Evolutionary conservation across 371 early-diverging fungal species (phyloP).

Genomic region (Funneliformis caledonium): DNA sequence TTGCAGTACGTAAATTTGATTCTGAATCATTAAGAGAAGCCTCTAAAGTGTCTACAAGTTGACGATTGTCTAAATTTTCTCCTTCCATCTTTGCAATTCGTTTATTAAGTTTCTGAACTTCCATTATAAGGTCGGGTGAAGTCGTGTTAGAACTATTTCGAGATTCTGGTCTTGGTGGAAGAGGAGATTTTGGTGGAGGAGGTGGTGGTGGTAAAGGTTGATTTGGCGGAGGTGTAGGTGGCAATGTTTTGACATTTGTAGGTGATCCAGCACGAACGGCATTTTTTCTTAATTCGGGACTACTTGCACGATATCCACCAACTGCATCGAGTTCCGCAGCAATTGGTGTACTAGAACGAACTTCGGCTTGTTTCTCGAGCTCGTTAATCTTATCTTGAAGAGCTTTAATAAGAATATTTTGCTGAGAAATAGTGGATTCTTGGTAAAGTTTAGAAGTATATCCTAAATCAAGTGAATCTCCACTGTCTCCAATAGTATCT

Average conservation of each 20-base stretch:
- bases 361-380: slow-evolving; percentile 7
- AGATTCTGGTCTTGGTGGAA: slow-evolving; percentile 2
- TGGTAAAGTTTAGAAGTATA: slow-evolving; percentile 34
- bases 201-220: slow-evolving; percentile 7
- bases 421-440: slow-evolving; percentile 40
- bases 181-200: slow-evolving; percentile 7
- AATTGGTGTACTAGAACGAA: neutral
- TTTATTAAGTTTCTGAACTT: slow-evolving; percentile 42
- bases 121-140: slow-evolving; percentile 13
- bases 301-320: neutral
- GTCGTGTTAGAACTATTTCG: neutral
- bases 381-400: slow-evolving; percentile 40
- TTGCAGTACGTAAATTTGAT: slow-evolving; percentile 40
- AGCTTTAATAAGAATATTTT: slow-evolving; percentile 40
- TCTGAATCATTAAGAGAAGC: slow-evolving; percentile 46
- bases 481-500: neutral
- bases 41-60: slow-evolving; percentile 42
- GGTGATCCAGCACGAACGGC: neutral
- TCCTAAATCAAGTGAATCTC: slow-evolving; percentile 26
- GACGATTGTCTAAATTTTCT: slow-evolving; percentile 12
- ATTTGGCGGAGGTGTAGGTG: slow-evolving; percentile 19
- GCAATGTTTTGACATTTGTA: neutral
- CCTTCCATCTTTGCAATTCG: slow-evolving; percentile 37
- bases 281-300: neutral
- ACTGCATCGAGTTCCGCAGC: slow-evolving; percentile 21